Conservation (phyloP, 2,329 filamentous ascomycete genomes). For the Fusarium verticillioides region DNA sequence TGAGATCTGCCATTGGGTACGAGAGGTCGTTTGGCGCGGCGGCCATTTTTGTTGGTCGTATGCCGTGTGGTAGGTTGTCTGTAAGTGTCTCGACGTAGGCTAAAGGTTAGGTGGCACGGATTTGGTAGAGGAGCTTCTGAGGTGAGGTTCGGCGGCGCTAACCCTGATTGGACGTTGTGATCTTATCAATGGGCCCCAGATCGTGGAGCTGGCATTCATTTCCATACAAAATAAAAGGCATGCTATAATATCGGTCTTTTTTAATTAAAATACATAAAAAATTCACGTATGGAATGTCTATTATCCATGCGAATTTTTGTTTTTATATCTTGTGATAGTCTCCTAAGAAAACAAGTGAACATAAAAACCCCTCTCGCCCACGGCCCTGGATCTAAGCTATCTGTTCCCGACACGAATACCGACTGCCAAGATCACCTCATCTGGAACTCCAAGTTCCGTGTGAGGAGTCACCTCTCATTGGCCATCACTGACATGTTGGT, state of each 20-base stretch:
- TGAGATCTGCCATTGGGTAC: slow-evolving; percentile 43
- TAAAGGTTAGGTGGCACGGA: slow-evolving; percentile 39
- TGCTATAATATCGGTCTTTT: not conserved
- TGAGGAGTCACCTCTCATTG: slow-evolving; percentile 7
- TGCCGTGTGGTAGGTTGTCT: slow-evolving; percentile 9
- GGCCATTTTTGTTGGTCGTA: slow-evolving; percentile 20
- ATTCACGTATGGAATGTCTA: accelerated
- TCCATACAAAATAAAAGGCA: too few species aligned
- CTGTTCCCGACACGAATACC: not conserved
- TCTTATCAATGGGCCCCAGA: slow-evolving; percentile 32
- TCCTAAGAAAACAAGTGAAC: not conserved
- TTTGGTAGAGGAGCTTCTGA: slow-evolving; percentile 25
- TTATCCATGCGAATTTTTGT: too few species aligned
- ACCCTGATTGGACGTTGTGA: slow-evolving; percentile 1
- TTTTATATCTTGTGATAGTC: not conserved
- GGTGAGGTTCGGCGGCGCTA: slow-evolving; percentile 22
- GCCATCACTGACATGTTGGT: not conserved
- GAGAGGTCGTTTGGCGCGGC: slow-evolving; percentile 44
- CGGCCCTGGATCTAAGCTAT: not conserved
- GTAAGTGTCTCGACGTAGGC: slow-evolving; percentile 23
- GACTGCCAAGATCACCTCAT: slow-evolving; percentile 6
- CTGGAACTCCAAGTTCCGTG: slow-evolving; percentile 17
- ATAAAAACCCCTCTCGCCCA: not conserved
- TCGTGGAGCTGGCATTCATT: not conserved
- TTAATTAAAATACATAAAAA: too few species aligned